phyloP scores from a whole-genome alignment of 1,284 basidiomycete genomes.

The Ustilago sp. region DNA sequence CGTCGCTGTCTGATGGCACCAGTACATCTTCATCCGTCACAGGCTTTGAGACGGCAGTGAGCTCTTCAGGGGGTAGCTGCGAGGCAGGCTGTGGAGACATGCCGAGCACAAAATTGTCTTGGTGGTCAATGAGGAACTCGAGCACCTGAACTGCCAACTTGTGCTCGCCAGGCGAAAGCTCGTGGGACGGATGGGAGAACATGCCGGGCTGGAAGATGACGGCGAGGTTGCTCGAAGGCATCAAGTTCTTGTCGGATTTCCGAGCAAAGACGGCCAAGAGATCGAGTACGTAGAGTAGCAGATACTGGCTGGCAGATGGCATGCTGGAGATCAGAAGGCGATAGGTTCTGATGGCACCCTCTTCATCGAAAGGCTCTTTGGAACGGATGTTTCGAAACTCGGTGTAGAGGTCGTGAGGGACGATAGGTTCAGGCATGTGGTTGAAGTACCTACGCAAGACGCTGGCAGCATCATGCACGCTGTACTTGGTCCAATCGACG shows the following conservation, averaged over 20 bases:
- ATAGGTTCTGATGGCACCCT: conserved; percentile 72
- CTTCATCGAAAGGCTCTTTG: conserved; percentile 55
- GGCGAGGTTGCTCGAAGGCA: conserved; percentile 82
- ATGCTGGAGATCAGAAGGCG: conserved; percentile 85
- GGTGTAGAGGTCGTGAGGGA: conserved; percentile 87
- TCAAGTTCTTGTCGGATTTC: conserved; percentile 90
- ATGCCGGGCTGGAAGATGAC: conserved; percentile 69
- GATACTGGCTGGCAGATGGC: conserved; percentile 89
- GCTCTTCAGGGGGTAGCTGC: conserved; percentile 53
- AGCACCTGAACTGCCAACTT: conserved; percentile 87
- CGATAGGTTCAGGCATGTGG: conserved; percentile 93
- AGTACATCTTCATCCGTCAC: conserved; percentile 41
- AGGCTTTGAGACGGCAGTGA: conserved; percentile 60
- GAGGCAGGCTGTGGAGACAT: conserved; percentile 60
- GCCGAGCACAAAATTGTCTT: conserved; percentile 67
- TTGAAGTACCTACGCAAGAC: conserved; percentile 95
- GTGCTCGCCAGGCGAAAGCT: conserved; percentile 75
- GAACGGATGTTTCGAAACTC: conserved; percentile 82
- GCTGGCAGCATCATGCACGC: conserved; percentile 94
- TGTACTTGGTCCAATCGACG: conserved; percentile 90
- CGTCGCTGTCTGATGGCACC: conserved; percentile 67
- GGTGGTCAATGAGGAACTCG: conserved; percentile 86
- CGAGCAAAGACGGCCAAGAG: conserved; percentile 92
- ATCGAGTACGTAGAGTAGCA: conserved; percentile 95
- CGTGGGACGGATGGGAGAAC: conserved; percentile 85